Conservation (phyloP, 2,329 filamentous ascomycete genomes). For the Gliomastix tumulicola region DNA sequence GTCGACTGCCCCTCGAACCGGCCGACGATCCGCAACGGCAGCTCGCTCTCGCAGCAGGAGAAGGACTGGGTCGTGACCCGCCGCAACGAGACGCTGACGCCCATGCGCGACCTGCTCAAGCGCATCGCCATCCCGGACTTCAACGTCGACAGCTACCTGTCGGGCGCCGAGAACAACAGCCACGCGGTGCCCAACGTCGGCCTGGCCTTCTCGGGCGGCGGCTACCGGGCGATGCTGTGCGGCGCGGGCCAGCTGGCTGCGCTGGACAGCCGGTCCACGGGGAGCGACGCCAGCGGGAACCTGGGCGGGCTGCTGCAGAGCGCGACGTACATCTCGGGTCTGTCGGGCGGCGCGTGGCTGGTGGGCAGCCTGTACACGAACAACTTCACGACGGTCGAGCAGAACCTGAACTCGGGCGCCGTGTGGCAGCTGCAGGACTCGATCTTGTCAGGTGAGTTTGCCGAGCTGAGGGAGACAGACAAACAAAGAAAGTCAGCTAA, state of each 20-base stretch:
- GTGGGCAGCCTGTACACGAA: conserved; percentile 78
- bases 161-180: conserved; percentile 17
- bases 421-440: conserved; percentile 34
- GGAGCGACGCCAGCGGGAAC: conserved; percentile 44
- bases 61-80: conserved; percentile 65
- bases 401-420: conserved; percentile 21
- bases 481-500: no score
- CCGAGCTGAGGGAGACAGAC: background rate
- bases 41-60: conserved; percentile 59
- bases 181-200: conserved; percentile 51
- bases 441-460: conserved; percentile 25
- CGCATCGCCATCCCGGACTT: conserved; percentile 72
- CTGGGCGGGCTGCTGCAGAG: conserved; percentile 77
- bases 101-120: conserved; percentile 68
- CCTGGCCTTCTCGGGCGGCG: conserved; percentile 75
- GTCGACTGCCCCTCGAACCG: conserved; percentile 64
- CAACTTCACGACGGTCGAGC: conserved; percentile 64
- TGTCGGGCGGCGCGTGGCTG: conserved; percentile 81
- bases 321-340: conserved; percentile 70
- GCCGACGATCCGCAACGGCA: conserved; percentile 61
- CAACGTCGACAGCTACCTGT: conserved; percentile 66
- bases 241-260: conserved; percentile 74
- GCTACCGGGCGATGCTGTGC: conserved; percentile 80
- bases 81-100: conserved; percentile 63
- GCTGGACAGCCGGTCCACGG: conserved; percentile 64